Base-by-base conservation (phyloP, 1,284 basidiomycete genomes). In the Cystobasidium slooffiae region DNA sequence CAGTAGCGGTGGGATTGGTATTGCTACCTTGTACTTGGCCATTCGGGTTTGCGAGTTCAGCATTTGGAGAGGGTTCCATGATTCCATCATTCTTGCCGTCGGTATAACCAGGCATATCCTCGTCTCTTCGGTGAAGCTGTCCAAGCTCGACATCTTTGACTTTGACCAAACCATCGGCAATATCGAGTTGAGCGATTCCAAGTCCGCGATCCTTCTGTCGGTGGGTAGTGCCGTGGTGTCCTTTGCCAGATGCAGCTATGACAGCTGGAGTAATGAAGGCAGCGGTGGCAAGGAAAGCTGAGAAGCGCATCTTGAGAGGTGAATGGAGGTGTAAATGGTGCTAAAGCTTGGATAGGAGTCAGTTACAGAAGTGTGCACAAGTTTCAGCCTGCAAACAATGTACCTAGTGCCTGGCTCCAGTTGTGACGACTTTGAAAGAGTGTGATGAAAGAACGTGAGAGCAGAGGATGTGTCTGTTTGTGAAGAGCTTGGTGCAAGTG, bases 241-340 rank as follows among this genome's bases (percentile, higher is more conserved):
- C n/a, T 46, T 44, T 31, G 31, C 22, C 51, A 41, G 62, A 24
- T 52, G 58, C 46, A 12, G 68, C 68, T 46, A 69, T 9, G n/a
- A 69, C 52, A 16, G 68, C 55, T 1, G 68, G 43, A 31, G 58
- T 44, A 4, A 61, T 12, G 58, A 62, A 22, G 44, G 68, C 68
- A n/a, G 58, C 37, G 56, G 58, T 51, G 49, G 58, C 20, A 41
- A 69, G 43, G 43, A 69, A n/a, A 39, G 49, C 49, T 9, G 56
- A 58, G 56, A 62, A n/a, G 24, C 68, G 68, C 68, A 69, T 69
- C 31, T 68, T 68, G 9, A 37, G 3, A 14, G 37, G 46, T 49
- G 62, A 18, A 4, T 64, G 20, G 18, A 20, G n/a, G 37, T 62
- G 24, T 37, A 41, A 62, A 37, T 7, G 22, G 37, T 61, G 22